These are phyloP conservation scores for Fusarium transvaalense DNA, from an alignment of 2,329 filamentous ascomycete genomes.

Conservation along the genomic window DNA sequence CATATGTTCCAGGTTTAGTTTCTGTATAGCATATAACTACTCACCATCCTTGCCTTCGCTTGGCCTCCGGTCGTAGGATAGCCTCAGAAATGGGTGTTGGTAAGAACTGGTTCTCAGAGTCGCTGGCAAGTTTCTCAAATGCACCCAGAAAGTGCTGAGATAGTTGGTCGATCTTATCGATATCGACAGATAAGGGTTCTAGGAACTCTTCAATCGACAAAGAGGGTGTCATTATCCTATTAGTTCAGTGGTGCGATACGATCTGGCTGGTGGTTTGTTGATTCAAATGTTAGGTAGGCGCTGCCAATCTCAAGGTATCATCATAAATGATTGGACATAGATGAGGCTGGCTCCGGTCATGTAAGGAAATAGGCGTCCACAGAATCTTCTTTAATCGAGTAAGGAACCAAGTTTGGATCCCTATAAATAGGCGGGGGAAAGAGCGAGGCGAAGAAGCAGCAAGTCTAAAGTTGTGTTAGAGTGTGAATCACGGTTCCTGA, in stretches of 20 bases:
- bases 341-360: not conserved
- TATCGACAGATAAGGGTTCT: slow-evolving; percentile 63
- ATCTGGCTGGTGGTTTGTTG: not conserved
- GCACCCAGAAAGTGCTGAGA: slow-evolving; percentile 61
- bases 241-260: not conserved
- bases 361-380: not conserved
- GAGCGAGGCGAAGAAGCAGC: not conserved
- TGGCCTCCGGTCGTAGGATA: slow-evolving; percentile 63
- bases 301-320: slow-evolving; percentile 28
- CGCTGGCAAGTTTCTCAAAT: slow-evolving; percentile 64
- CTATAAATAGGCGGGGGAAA: slow-evolving; percentile 1
- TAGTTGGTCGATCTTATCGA: slow-evolving; percentile 60
- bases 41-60: slow-evolving; percentile 62
- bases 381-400: not conserved
- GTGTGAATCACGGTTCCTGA: slow-evolving; percentile 19
- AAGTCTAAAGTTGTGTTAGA: slow-evolving; percentile 15
- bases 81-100: slow-evolving; percentile 72
- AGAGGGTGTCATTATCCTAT: slow-evolving; percentile 31
- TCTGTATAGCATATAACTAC: slow-evolving; percentile 44
- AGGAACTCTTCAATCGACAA: slow-evolving; percentile 60
- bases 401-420: not conserved
- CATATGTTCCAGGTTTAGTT: not conserved
- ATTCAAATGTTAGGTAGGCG: not conserved
- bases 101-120: slow-evolving; percentile 68
- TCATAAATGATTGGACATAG: slow-evolving; percentile 9